Evolutionary conservation across 495 filamentous ascomycete genomes (phyloP).

Genomic region (Penicillium verhagenii): DNA sequence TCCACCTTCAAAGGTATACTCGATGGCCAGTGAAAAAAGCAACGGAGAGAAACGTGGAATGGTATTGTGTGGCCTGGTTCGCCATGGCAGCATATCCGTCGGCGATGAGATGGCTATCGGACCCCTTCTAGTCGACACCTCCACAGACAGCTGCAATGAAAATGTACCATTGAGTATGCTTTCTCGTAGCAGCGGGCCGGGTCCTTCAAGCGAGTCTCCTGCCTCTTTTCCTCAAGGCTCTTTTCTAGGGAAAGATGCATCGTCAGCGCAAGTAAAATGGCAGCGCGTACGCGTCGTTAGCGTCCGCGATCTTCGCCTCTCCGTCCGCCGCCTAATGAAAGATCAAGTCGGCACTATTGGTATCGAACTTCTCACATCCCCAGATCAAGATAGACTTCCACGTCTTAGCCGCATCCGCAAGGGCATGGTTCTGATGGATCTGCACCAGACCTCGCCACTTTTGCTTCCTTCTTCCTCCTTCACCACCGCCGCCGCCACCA

Average conservation of each 20-base stretch:
- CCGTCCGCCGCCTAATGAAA: slow-evolving; percentile 69
- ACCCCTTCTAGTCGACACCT: slow-evolving; percentile 57
- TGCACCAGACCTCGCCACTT: slow-evolving; percentile 38
- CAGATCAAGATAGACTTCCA: slow-evolving; percentile 21
- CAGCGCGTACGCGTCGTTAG: slow-evolving; percentile 75
- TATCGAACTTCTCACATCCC: slow-evolving; percentile 54
- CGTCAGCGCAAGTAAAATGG: slow-evolving; percentile 55
- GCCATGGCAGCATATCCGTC: slow-evolving; percentile 72
- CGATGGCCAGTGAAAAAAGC: slow-evolving; percentile 34
- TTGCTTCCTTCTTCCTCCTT: slow-evolving; percentile 28
- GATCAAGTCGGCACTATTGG: slow-evolving; percentile 93
- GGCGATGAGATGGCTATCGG: slow-evolving; percentile 80
- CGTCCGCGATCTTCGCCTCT: slow-evolving; percentile 81
- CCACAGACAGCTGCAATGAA: slow-evolving; percentile 20
- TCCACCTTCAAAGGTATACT: slow-evolving; percentile 51
- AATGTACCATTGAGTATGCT: slow-evolving; percentile 23
- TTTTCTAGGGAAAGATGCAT: slow-evolving; percentile 27
- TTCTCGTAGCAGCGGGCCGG: slow-evolving; percentile 35
- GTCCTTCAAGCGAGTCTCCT: slow-evolving; percentile 33
- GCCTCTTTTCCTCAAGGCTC: slow-evolving; percentile 30
- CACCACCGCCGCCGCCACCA: slow-evolving; percentile 18
- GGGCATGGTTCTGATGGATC: slow-evolving; percentile 75
- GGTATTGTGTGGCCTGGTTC: slow-evolving; percentile 80
- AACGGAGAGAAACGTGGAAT: slow-evolving; percentile 49
- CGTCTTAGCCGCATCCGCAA: slow-evolving; percentile 62